Base-by-base conservation (phyloP, 148 eudicot genomes). In the Fagopyrum homotropicum region DNA sequence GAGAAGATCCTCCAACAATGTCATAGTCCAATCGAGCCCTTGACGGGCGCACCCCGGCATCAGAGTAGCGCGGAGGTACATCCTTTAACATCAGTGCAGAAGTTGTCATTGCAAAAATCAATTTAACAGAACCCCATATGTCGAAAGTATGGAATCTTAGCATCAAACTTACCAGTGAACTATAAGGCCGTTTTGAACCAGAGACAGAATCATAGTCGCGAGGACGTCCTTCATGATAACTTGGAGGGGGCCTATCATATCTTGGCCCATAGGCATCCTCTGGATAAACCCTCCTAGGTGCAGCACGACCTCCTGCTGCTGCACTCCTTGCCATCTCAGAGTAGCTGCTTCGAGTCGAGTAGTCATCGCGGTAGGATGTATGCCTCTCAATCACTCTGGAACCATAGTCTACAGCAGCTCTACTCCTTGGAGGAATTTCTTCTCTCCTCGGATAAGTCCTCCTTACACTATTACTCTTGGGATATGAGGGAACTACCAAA, bases 11-110 rank as follows among this genome's bases (percentile, higher is more conserved):
- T 29, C 85, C 81, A 73, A 85, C 85, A 50, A 86, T 51, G 47
- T 95, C 98, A 80, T 92, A 95, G 83, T 95, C 98, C 81, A 89
- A 71, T 77, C 98, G 93, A 77, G 92, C 90, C 83, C 98, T 89
- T 49, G 97, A 89, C 35, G 92, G 97, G 47, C 97, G 98, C 47
- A 79, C 83, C 60, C 89, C 86, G 17, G 87, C 48, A 76, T 92
- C 98, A 75, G 87, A 72, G 78, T 95, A 92, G 26, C 97, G 96
- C 16, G 92, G 90, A 83, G 89, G 89, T 30, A 78, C 84, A 81
- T 95, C 98, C 98, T 95, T 44, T 56, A 14, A 35, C 7, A 69
- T 72, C 4, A 70, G 2, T 35, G 40, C 40, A 35, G 40, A 35
- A 35, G 40, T 35, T 35, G 40, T 35, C 40, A 35, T 35, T 35